Evolutionary conservation across 352 stramenopile species (phyloP).

Genomic region (Globisporangium middletonii): DNA sequence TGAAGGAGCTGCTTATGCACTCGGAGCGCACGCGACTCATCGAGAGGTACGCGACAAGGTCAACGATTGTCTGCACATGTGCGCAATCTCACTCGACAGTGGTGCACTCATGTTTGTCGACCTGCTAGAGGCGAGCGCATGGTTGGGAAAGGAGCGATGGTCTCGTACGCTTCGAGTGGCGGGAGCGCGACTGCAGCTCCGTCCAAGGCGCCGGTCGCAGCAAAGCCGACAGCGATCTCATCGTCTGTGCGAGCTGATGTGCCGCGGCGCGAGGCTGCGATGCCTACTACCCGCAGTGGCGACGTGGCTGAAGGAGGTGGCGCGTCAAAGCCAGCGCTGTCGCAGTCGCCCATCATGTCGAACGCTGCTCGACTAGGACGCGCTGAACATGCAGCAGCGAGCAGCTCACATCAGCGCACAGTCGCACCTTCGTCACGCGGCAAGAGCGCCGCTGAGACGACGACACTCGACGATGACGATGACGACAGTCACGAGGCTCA

Average conservation of each 20-base stretch:
- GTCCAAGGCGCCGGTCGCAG: background rate
- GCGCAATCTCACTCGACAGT: background rate
- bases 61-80: no score
- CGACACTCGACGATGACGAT: background rate
- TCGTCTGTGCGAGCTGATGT: background rate
- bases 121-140: constrained; percentile 12
- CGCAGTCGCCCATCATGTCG: background rate
- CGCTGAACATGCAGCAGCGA: no score
- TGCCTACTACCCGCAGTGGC: background rate
- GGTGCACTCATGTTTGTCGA: background rate
- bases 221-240: background rate
- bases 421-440: background rate
- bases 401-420: background rate
- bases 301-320: background rate
- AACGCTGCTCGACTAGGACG: background rate
- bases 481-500: background rate
- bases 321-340: background rate
- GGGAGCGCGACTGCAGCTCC: background rate
- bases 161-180: constrained; percentile 1
- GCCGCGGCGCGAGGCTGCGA: background rate
- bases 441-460: background rate
- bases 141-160: constrained; percentile 7
- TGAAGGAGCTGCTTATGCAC: constrained; percentile 55
- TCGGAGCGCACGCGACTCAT: constrained; percentile 38
- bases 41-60: constrained; percentile 24